Evolutionary conservation across 257 asterid genomes (phyloP).

Genomic region (Ehretia macrophylla): DNA sequence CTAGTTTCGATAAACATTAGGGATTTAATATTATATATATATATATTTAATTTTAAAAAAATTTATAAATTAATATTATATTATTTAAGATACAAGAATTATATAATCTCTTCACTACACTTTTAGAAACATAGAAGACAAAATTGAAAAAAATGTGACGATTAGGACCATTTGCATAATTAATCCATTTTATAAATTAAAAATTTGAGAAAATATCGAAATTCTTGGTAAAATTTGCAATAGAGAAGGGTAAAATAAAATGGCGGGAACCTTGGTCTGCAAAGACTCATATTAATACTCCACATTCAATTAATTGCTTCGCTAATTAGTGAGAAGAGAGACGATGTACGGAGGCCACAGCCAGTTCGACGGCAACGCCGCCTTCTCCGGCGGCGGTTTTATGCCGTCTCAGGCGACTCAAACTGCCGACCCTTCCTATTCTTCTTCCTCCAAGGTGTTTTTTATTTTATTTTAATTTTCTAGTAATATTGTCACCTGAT

Average conservation of each 20-base stretch:
- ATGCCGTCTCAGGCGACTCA: slow-evolving; percentile 97
- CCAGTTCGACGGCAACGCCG: slow-evolving; percentile 83
- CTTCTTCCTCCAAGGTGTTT: slow-evolving; percentile 63
- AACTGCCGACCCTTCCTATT: slow-evolving; percentile 49
- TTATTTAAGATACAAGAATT: too few relatives aligned
- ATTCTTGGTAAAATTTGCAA: not conserved
- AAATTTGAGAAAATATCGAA: too few relatives aligned
- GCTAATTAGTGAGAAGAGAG: not conserved
- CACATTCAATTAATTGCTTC: not conserved
- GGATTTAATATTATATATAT: too few relatives aligned
- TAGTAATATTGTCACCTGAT: not conserved
- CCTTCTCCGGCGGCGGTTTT: slow-evolving; percentile 96
- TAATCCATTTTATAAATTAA: too few relatives aligned
- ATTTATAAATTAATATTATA: too few relatives aligned
- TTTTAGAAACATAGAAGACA: too few relatives aligned
- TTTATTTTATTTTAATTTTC: not conserved
- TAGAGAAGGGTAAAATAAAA: not conserved
- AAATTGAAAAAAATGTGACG: too few relatives aligned
- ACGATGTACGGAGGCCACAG: slow-evolving; percentile 53
- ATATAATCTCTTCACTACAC: too few relatives aligned
- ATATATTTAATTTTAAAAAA: too few relatives aligned
- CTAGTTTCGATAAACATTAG: too few relatives aligned
- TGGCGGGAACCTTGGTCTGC: slow-evolving; percentile 22
- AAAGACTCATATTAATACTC: not conserved
- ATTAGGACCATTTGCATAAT: too few relatives aligned